Evolutionary conservation across 2,329 filamentous ascomycete genomes (phyloP).

Genomic region (Didymella lethalis): DNA sequence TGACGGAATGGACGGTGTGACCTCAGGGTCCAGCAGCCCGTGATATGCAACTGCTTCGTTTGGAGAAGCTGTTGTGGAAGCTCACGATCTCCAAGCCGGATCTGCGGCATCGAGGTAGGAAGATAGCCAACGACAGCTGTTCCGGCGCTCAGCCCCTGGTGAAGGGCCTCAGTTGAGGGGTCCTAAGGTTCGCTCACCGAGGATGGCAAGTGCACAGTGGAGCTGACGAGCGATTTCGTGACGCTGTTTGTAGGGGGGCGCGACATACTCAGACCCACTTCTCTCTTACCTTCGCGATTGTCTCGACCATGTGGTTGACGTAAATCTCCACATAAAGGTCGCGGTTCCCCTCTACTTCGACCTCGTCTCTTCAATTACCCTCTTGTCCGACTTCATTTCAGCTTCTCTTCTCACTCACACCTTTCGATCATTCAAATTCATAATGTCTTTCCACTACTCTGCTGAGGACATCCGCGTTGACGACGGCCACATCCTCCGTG

Average conservation of each 20-base stretch:
- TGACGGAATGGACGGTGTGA: slow-evolving; percentile 16
- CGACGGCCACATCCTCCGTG: slow-evolving; percentile 60
- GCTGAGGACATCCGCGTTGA: slow-evolving; percentile 59
- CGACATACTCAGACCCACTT: slow-evolving; percentile 14
- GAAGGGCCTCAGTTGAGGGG: slow-evolving; percentile 7
- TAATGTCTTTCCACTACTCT: slow-evolving; percentile 58
- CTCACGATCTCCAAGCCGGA: slow-evolving; percentile 22
- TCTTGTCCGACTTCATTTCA: slow-evolving; percentile 1
- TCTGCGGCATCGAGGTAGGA: slow-evolving; percentile 9
- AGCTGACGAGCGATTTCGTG: slow-evolving; percentile 21
- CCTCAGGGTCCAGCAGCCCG: slow-evolving; percentile 13
- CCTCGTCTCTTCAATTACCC: slow-evolving; percentile 9
- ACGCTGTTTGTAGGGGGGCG: slow-evolving; percentile 12
- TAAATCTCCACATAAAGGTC: slow-evolving; percentile 18
- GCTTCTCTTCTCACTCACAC: neutral
- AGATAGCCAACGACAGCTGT: slow-evolving; percentile 5
- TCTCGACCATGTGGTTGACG: slow-evolving; percentile 12
- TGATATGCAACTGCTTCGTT: slow-evolving; percentile 14
- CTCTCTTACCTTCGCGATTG: slow-evolving; percentile 15
- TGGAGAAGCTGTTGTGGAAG: slow-evolving; percentile 14
- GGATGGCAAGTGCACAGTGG: slow-evolving; percentile 11
- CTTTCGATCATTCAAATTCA: slow-evolving; percentile 11
- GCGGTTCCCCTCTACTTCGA: slow-evolving; percentile 5
- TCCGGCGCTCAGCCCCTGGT: slow-evolving; percentile 1
- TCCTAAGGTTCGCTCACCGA: slow-evolving; percentile 15